A percentile compares a stretch with the other conserved stretches of the same genome.
These are phyloP conservation scores for Ophiostoma novo-ulmi DNA, from an alignment of 2,329 filamentous ascomycete species.

Conservation along the genomic window DNA sequence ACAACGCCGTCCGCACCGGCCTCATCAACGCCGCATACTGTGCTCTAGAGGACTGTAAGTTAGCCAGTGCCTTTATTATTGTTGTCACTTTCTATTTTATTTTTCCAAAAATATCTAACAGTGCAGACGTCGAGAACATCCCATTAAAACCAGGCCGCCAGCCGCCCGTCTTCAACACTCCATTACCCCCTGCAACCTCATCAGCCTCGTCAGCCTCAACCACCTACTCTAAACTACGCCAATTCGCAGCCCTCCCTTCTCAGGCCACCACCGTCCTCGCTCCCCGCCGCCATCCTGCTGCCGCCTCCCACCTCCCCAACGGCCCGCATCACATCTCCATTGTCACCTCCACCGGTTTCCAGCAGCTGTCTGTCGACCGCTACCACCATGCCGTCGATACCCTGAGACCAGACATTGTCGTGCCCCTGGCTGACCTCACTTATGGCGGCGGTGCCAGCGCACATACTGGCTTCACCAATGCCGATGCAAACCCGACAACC, in stretches of 20 bases:
- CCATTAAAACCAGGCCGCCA: constrained; percentile 18
- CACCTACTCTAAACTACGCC: constrained; percentile 53
- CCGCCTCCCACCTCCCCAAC: constrained; percentile 66
- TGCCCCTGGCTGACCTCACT: constrained; percentile 70
- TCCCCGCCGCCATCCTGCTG: constrained; percentile 70
- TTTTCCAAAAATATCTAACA: neutral
- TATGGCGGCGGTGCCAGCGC: constrained; percentile 34
- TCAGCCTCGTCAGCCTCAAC: neutral
- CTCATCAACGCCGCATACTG: constrained; percentile 67
- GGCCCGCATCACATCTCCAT: constrained; percentile 67
- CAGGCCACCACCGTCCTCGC: constrained; percentile 66
- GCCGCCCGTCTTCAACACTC: constrained; percentile 25
- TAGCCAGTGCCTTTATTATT: neutral
- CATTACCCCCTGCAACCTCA: constrained; percentile 2
- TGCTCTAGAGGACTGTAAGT: constrained; percentile 87
- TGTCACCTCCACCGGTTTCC: constrained; percentile 82
- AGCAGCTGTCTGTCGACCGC: constrained; percentile 60
- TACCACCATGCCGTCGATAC: constrained; percentile 61
- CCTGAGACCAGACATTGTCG: constrained; percentile 73
- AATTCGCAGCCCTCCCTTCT: constrained; percentile 68
- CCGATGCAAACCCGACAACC: neutral
- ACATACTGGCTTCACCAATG: neutral
- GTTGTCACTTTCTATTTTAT: neutral
- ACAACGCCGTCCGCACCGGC: constrained; percentile 65
- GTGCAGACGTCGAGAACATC: constrained; percentile 25